phyloP scores from a whole-genome alignment of 495 filamentous ascomycete species.

The Evernia prunastri region DNA sequence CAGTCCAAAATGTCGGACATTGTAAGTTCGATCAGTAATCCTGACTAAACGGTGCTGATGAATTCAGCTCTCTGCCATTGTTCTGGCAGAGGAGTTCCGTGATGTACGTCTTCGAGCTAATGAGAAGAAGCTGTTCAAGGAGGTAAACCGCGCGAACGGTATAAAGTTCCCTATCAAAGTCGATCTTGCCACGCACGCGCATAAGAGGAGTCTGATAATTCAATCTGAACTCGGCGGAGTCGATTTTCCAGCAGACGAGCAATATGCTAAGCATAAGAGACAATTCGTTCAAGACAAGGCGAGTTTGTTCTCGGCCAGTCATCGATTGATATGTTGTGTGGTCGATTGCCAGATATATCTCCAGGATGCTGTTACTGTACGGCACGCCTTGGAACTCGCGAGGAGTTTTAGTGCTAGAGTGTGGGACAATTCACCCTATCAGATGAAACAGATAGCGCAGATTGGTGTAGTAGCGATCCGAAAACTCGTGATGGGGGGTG shows the following conservation, averaged over 20 bases:
- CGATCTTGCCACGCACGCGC: conserved; percentile 59
- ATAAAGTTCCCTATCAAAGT: conserved; percentile 78
- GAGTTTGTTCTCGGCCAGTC: conserved; percentile 65
- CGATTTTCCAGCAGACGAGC: conserved; percentile 60
- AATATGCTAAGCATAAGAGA: conserved; percentile 52
- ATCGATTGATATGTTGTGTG: conserved; percentile 72
- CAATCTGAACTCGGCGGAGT: conserved; percentile 73
- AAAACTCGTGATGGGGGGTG: conserved; percentile 65
- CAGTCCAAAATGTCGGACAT: conserved; percentile 61
- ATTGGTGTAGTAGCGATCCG: conserved; percentile 71
- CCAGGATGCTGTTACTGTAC: conserved; percentile 58
- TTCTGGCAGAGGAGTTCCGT: conserved; percentile 70
- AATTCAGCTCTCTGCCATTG: conserved; percentile 54
- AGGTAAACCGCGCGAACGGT: conserved; percentile 66
- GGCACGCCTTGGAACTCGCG: conserved; percentile 69
- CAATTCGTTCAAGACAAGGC: conserved; percentile 63
- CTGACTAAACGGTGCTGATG: conserved; percentile 31
- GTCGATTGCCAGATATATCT: conserved; percentile 73
- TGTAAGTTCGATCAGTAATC: conserved; percentile 43
- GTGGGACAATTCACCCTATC: conserved; percentile 80
- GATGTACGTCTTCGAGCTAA: conserved; percentile 67
- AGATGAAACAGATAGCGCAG: conserved; percentile 82
- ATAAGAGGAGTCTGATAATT: conserved; percentile 84
- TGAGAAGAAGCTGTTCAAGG: conserved; percentile 72
- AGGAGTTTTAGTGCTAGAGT: conserved; percentile 70